Conservation (phyloP, 768 basidiomycete species). For the Cystobasidium ongulense region DNA sequence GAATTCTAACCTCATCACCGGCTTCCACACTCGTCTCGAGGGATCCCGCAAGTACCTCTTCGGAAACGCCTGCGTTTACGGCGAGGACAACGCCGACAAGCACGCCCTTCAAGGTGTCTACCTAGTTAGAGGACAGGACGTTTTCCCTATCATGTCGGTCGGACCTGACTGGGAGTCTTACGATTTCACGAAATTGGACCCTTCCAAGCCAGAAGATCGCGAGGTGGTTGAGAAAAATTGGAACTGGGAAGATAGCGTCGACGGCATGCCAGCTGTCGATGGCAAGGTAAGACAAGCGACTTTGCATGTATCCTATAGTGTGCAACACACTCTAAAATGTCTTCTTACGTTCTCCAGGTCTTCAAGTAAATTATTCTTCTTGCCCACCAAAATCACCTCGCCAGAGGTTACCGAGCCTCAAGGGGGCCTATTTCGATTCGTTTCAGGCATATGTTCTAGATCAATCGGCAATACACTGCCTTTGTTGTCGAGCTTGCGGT, state of each 20-base stretch:
- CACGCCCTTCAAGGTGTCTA: constrained; percentile 54
- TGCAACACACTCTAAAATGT: no score
- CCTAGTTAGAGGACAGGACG: constrained; percentile 72
- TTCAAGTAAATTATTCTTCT: background rate
- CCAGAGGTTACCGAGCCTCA: no score
- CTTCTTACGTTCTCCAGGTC: background rate
- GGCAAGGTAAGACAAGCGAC: constrained; percentile 31
- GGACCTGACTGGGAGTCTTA: constrained; percentile 93
- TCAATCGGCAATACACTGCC: no score
- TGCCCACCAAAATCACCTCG: background rate
- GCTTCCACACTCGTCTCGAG: constrained; percentile 95
- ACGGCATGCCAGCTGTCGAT: constrained; percentile 49
- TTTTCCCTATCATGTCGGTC: constrained; percentile 60
- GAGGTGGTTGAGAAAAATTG: constrained; percentile 83
- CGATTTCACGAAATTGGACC: constrained; percentile 64
- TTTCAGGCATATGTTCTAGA: no score
- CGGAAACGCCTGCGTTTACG: constrained; percentile 84
- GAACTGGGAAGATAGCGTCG: constrained; percentile 84
- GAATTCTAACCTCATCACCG: constrained; percentile 86
- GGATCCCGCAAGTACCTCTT: constrained; percentile 81
- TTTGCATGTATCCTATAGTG: no score
- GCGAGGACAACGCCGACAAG: constrained; percentile 65
- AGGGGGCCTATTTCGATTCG: no score
- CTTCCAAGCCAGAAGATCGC: constrained; percentile 62
- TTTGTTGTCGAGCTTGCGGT: no score